Evolutionary conservation across 208 protist genomes (phyloP).

Genomic region (Wallacemonas rigidus): DNA sequence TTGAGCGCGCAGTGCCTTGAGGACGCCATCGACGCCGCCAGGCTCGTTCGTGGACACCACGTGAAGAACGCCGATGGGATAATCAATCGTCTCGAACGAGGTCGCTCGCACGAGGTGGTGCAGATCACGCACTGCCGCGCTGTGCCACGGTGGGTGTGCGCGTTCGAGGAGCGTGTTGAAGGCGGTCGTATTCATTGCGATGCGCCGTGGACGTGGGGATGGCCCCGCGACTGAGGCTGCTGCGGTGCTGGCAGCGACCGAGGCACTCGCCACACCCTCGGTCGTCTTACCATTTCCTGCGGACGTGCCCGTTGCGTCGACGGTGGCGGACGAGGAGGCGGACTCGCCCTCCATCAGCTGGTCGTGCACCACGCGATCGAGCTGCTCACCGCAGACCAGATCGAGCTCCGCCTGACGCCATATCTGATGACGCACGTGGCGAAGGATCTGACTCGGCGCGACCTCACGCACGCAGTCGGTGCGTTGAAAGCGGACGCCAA

Average conservation of each 20-base stretch:
- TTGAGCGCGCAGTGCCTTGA: constrained; percentile 50
- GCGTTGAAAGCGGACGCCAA: constrained; percentile 77
- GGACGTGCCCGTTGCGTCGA: too few relatives aligned
- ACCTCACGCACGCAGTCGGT: constrained; percentile 61
- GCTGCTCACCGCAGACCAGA: constrained; percentile 76
- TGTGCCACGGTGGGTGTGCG: constrained; percentile 59
- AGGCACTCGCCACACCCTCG: constrained; percentile 1
- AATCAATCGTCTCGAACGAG: constrained; percentile 77
- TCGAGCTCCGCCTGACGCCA: constrained; percentile 44
- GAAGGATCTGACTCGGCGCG: constrained; percentile 21
- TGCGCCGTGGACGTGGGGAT: constrained; percentile 1
- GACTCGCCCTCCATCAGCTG: constrained; percentile 34
- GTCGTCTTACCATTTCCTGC: too few relatives aligned
- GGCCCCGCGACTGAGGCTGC: constrained; percentile 12
- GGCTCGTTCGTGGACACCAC: constrained; percentile 54
- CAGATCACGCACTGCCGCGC: constrained; percentile 50
- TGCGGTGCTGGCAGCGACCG: neutral
- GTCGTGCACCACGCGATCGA: constrained; percentile 49
- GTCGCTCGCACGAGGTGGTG: constrained; percentile 66
- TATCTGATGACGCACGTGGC: constrained; percentile 45
- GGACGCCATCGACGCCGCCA: constrained; percentile 55
- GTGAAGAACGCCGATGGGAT: constrained; percentile 74
- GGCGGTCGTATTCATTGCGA: constrained; percentile 3
- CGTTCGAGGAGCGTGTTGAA: constrained; percentile 62
- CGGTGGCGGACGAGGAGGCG: neutral